Base-by-base conservation (phyloP, 192 early-diverging fungal species). In the Bifiguratus adelaidae region DNA sequence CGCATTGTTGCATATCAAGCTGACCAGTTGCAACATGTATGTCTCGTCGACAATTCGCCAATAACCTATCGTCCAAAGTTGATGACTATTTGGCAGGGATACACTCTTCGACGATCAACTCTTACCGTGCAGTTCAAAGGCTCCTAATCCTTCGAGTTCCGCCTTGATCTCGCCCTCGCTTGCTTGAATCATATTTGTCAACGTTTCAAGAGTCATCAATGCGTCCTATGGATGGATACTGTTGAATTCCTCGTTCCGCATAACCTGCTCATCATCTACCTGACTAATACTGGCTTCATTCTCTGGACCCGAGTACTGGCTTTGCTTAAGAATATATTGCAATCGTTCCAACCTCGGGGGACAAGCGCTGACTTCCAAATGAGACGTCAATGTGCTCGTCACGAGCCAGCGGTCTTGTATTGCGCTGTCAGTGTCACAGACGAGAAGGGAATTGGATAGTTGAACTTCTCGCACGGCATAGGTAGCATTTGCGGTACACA, bases 111-210 rank as follows among this genome's bases (percentile, higher is more conserved):
- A n/a, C n/a, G n/a, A n/a, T n/a, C n/a, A n/a, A n/a, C n/a, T n/a
- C n/a, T n/a, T n/a, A n/a, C n/a, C n/a, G n/a, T n/a, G n/a, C n/a
- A n/a, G n/a, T n/a, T n/a, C n/a, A n/a, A n/a, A n/a, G n/a, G n/a
- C n/a, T n/a, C n/a, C n/a, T n/a, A n/a, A n/a, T n/a, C n/a, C n/a
- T n/a, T n/a, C n/a, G n/a, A n/a, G n/a, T n/a, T n/a, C n/a, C n/a
- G n/a, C n/a, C n/a, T n/a, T n/a, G n/a, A n/a, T n/a, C n/a, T n/a
- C n/a, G n/a, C n/a, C n/a, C n/a, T n/a, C n/a, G n/a, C n/a, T n/a
- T 16, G 72, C 72, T 30, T 75, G 72, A 20, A 75, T 41, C n/a
- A 56, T 26, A 0, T 68, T 68, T 11, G 65, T 52, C 0, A 75
- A 47, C 13, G 58, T 52, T 3, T 46, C 26, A 38, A 51, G 55